Conservation (phyloP, 176 grass and related monocot genomes). For the Lolium rigidum region DNA sequence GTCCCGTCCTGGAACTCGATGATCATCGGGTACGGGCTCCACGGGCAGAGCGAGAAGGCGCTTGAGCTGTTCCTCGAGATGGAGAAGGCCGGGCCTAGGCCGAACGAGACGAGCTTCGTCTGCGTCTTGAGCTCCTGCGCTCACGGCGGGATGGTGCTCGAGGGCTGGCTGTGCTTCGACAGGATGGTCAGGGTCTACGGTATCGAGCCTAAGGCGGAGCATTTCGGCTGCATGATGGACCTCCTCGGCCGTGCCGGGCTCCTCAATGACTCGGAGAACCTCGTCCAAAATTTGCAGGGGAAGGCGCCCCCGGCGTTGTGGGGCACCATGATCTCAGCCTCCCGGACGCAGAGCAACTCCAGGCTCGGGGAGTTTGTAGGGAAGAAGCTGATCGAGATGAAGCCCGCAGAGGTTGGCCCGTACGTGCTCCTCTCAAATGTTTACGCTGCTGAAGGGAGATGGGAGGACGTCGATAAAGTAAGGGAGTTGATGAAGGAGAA, state of each 20-base stretch:
- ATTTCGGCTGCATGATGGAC: slow-evolving; percentile 82
- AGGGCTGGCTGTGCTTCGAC: slow-evolving; percentile 77
- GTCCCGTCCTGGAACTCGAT: slow-evolving; percentile 75
- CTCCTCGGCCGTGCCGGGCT: slow-evolving; percentile 66
- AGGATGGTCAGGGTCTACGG: slow-evolving; percentile 57
- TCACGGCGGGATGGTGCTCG: slow-evolving; percentile 68
- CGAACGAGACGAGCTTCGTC: slow-evolving; percentile 64
- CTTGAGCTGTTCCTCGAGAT: slow-evolving; percentile 70
- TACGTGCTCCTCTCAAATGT: slow-evolving; percentile 67
- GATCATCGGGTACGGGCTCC: slow-evolving; percentile 71
- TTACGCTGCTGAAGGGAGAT: slow-evolving; percentile 58
- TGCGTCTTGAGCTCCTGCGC: slow-evolving; percentile 68
- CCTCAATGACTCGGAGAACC: slow-evolving; percentile 35
- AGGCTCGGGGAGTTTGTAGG: slow-evolving; percentile 65
- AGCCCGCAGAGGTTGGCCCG: slow-evolving; percentile 49
- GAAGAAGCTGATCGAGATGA: slow-evolving; percentile 67
- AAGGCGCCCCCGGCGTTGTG: slow-evolving; percentile 47
- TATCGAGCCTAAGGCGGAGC: slow-evolving; percentile 57
- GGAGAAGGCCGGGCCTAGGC: slow-evolving; percentile 52
- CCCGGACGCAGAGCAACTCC: slow-evolving; percentile 43
- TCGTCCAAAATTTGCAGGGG: slow-evolving; percentile 33
- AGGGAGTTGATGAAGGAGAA: slow-evolving; percentile 63
- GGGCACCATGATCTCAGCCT: slow-evolving; percentile 56
- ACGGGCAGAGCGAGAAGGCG: slow-evolving; percentile 58
- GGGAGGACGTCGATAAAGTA: slow-evolving; percentile 66